Evolutionary conservation across 2,329 filamentous ascomycete genomes (phyloP).

Genomic region (Orbilia quercus): DNA sequence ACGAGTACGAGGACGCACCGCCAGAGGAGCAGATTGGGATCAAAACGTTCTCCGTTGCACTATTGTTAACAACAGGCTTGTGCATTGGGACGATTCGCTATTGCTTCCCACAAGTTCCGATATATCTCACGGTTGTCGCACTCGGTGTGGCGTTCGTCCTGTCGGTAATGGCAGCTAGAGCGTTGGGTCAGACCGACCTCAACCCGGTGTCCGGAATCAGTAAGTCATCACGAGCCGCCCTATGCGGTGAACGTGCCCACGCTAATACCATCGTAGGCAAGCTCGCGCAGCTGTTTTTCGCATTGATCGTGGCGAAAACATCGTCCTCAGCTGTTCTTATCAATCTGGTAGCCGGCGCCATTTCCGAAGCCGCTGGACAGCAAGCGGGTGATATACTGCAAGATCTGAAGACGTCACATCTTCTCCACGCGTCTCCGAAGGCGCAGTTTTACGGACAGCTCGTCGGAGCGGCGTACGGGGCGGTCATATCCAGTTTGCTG

Average conservation of each 20-base stretch:
- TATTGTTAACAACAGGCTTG: conserved; percentile 79
- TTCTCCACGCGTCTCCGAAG: conserved; percentile 89
- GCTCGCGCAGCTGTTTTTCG: conserved; percentile 94
- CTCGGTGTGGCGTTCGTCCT: conserved; percentile 85
- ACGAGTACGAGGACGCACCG: conserved; percentile 80
- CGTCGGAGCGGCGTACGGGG: conserved; percentile 86
- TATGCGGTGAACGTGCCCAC: not conserved
- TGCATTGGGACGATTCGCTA: conserved; percentile 84
- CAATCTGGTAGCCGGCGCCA: conserved; percentile 91
- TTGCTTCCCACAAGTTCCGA: conserved; percentile 86
- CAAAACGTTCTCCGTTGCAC: conserved; percentile 77
- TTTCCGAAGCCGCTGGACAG: conserved; percentile 84
- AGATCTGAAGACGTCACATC: conserved; percentile 93
- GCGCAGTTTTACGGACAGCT: conserved; percentile 98
- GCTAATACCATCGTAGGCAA: conserved; percentile 79
- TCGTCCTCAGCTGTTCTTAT: conserved; percentile 90
- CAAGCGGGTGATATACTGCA: conserved; percentile 98
- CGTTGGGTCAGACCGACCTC: conserved; percentile 67
- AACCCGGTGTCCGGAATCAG: conserved; percentile 53
- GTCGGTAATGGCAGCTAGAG: conserved; percentile 78
- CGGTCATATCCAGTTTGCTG: conserved; percentile 84
- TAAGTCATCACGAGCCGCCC: not conserved
- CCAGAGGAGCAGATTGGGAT: conserved; percentile 81
- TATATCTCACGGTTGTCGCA: conserved; percentile 78
- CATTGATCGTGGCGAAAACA: conserved; percentile 82